Evolutionary conservation across 179 eudicot species (phyloP).

Genomic region (Silene vulgaris): DNA sequence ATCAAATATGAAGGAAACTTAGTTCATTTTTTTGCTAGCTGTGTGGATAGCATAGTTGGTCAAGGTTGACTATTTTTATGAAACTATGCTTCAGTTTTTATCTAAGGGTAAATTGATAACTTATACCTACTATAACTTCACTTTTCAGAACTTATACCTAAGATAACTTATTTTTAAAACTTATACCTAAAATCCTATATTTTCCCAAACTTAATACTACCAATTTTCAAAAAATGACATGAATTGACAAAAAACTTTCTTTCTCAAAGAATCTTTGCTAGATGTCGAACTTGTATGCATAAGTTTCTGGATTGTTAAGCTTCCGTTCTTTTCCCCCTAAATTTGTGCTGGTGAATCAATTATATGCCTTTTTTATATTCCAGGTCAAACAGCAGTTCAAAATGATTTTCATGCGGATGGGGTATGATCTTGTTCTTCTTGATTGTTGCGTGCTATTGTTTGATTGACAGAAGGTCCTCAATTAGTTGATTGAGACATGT

Average conservation of each 20-base stretch:
- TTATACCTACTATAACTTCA: no score
- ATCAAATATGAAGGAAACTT: conserved; percentile 3
- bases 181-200: no score
- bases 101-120: no score
- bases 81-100: background rate
- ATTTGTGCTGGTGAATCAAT: conserved; percentile 1
- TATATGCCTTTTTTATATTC: conserved; percentile 17
- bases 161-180: no score
- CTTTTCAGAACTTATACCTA: no score
- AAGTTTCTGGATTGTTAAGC: background rate
- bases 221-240: no score
- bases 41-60: background rate
- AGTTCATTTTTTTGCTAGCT: background rate
- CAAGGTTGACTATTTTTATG: background rate
- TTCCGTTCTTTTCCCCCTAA: conserved; percentile 1
- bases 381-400: conserved; percentile 78
- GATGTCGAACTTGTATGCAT: background rate
- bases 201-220: no score
- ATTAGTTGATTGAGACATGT: no score
- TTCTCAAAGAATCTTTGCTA: background rate
- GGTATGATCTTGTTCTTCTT: conserved; percentile 39
- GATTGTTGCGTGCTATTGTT: conserved; percentile 9
- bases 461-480: background rate
- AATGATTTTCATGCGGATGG: conserved; percentile 89
- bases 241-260: no score